Percentiles rank a stretch among this genome's conserved stretches.
phyloP scores from a whole-genome alignment of 2,329 filamentous ascomycete genomes.

The Metarhizium album region DNA sequence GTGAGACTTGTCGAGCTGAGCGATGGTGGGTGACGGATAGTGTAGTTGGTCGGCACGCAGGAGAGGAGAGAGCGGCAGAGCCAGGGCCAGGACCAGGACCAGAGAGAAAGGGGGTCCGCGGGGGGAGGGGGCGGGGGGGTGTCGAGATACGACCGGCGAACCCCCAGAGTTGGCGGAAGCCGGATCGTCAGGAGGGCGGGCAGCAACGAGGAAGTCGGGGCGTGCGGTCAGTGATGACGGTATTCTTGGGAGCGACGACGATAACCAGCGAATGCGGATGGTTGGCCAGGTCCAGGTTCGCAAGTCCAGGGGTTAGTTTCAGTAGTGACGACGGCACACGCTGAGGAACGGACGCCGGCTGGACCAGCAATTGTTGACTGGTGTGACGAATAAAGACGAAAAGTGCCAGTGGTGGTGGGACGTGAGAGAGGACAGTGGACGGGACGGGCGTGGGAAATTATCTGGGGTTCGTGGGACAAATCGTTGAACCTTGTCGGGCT shows the following conservation, averaged over 20 bases:
- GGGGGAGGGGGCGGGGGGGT: constrained; percentile 2
- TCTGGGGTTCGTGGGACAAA: constrained; percentile 16
- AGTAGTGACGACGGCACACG: constrained; percentile 6
- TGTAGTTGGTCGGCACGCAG: not conserved
- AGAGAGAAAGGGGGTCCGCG: too few relatives aligned
- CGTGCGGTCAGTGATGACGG: constrained; percentile 2
- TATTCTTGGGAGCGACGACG: constrained; percentile 3
- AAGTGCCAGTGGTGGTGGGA: constrained; percentile 12
- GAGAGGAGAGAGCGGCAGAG: not conserved
- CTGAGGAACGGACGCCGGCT: constrained; percentile 6
- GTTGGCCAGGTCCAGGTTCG: constrained; percentile 8
- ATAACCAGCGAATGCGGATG: constrained; percentile 6
- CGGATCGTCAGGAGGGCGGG: constrained; percentile 10
- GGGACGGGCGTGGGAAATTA: constrained; percentile 13
- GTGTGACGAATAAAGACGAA: constrained; percentile 8
- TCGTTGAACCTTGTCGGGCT: constrained; percentile 9
- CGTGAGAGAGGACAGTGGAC: constrained; percentile 17
- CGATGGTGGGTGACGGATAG: not conserved
- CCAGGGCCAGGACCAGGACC: too few relatives aligned
- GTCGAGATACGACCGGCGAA: constrained; percentile 1
- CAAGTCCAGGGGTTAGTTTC: constrained; percentile 8
- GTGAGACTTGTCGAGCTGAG: constrained; percentile 3
- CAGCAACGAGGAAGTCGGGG: constrained; percentile 8
- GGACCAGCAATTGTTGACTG: constrained; percentile 1
- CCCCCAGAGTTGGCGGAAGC: constrained; percentile 4